These are phyloP conservation scores for Scheffersomyces stambukii DNA, from an alignment of 1,139 yeast species.

Conservation along the genomic window DNA sequence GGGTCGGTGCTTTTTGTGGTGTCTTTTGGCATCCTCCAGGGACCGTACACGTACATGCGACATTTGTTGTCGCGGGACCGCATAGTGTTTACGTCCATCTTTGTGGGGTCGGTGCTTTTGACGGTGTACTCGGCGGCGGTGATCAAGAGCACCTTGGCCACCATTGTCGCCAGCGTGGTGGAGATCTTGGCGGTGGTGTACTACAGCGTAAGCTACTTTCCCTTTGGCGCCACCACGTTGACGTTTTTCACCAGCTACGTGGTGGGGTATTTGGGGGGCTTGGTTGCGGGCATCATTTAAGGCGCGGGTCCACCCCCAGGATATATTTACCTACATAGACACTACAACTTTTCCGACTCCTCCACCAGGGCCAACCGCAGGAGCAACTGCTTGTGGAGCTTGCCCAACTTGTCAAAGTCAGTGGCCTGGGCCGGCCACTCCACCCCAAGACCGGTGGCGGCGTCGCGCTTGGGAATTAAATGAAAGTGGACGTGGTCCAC, in stretches of 20 bases:
- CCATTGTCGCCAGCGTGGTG: conserved; percentile 68
- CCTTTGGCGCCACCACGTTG: conserved; percentile 87
- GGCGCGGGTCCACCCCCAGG: neutral
- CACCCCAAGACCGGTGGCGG: conserved; percentile 67
- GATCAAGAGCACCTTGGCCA: conserved; percentile 67
- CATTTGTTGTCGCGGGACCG: conserved; percentile 77
- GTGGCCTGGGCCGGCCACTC: conserved; percentile 92
- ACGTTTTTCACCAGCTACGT: conserved; percentile 79
- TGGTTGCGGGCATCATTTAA: conserved; percentile 42
- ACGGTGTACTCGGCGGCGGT: conserved; percentile 58
- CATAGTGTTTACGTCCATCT: conserved; percentile 73
- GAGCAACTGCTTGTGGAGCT: conserved; percentile 59
- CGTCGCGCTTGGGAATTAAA: conserved; percentile 80
- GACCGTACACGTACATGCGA: conserved; percentile 72
- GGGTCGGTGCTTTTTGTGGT: conserved; percentile 84
- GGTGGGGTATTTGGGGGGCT: conserved; percentile 69
- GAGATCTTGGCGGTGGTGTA: conserved; percentile 84
- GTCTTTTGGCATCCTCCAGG: conserved; percentile 89
- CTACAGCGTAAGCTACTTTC: conserved; percentile 89
- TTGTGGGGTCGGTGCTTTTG: conserved; percentile 67
- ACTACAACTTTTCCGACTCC: conserved; percentile 37
- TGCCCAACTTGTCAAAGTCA: conserved; percentile 64
- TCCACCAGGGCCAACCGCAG: conserved; percentile 26
- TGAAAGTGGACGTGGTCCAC: conserved; percentile 97
- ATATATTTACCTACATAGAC: conserved; percentile 1